Evolutionary conservation across 352 stramenopile genomes (phyloP).

Genomic region (Blastocystis sp.): DNA sequence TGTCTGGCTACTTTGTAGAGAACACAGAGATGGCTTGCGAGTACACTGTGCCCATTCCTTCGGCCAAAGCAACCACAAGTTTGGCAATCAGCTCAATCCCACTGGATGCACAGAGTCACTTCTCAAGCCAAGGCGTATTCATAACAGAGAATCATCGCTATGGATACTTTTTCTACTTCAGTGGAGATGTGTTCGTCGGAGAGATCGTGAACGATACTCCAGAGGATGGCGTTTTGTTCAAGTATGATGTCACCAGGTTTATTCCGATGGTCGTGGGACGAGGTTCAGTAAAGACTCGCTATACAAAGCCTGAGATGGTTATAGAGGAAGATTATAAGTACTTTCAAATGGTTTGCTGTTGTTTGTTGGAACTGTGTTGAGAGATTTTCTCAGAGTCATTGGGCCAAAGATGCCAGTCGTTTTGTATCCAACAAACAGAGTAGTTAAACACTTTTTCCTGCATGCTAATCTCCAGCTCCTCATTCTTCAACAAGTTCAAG

Average conservation of each 20-base stretch:
- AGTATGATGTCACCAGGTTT: neutral
- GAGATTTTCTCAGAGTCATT: no score
- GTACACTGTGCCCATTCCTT: neutral
- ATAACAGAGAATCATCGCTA: neutral
- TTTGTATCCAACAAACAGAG: no score
- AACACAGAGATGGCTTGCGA: neutral
- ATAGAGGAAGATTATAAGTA: slow-evolving; percentile 1
- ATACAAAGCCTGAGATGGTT: neutral
- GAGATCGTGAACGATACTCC: neutral
- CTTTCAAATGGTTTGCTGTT: neutral
- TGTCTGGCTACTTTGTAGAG: neutral
- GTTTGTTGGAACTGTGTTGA: neutral
- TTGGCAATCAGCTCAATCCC: neutral
- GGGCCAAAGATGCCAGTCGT: no score
- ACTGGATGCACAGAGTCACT: neutral
- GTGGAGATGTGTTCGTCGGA: slow-evolving; percentile 35
- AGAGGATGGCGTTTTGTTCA: neutral
- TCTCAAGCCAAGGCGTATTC: neutral
- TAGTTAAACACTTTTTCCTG: slow-evolving; percentile 1
- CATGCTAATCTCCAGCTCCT: slow-evolving; percentile 30
- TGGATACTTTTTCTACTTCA: slow-evolving; percentile 10
- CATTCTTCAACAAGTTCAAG: slow-evolving; percentile 30
- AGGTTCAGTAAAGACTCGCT: neutral
- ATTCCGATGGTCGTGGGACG: neutral
- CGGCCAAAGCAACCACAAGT: neutral